phyloP scores from a whole-genome alignment of 2,329 filamentous ascomycete species.

The Tetracladium maxilliforme region DNA sequence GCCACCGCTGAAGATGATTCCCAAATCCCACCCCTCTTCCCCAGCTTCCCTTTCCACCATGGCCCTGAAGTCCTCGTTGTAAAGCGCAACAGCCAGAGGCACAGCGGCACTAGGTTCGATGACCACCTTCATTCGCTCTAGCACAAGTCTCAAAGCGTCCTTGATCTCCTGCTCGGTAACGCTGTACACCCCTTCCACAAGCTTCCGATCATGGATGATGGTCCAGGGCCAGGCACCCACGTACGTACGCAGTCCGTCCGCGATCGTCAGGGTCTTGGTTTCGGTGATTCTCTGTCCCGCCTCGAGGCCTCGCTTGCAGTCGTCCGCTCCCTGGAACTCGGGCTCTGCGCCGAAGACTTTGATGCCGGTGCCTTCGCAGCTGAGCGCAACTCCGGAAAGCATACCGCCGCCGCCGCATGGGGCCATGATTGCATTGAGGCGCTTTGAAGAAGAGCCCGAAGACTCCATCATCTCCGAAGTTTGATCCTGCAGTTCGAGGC shows the following conservation, averaged over 20 bases:
- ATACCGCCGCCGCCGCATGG: constrained; percentile 84
- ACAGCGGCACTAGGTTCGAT: constrained; percentile 83
- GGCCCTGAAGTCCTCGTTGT: constrained; percentile 67
- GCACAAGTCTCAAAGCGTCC: constrained; percentile 58
- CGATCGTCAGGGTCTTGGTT: constrained; percentile 69
- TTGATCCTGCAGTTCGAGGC: constrained; percentile 68
- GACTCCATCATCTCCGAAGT: constrained; percentile 36
- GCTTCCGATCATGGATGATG: constrained; percentile 56
- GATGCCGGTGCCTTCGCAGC: constrained; percentile 55
- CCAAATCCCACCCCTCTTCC: constrained; percentile 57
- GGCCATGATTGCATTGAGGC: constrained; percentile 59
- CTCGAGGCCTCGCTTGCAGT: constrained; percentile 58
- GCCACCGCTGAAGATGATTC: constrained; percentile 43
- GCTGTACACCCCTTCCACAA: constrained; percentile 55
- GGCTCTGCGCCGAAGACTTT: constrained; percentile 82
- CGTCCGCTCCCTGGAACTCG: constrained; percentile 68
- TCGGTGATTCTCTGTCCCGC: constrained; percentile 45
- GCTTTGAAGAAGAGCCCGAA: constrained; percentile 12
- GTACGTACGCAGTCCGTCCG: constrained; percentile 77
- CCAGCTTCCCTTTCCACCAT: constrained; percentile 59
- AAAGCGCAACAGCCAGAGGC: constrained; percentile 69
- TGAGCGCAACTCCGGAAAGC: constrained; percentile 69
- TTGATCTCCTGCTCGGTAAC: constrained; percentile 76
- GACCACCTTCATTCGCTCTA: constrained; percentile 81
- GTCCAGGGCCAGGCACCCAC: constrained; percentile 64